These are phyloP conservation scores for Aquilaria sinensis DNA, from an alignment of 345 rosid genomes.

Conservation along the genomic window DNA sequence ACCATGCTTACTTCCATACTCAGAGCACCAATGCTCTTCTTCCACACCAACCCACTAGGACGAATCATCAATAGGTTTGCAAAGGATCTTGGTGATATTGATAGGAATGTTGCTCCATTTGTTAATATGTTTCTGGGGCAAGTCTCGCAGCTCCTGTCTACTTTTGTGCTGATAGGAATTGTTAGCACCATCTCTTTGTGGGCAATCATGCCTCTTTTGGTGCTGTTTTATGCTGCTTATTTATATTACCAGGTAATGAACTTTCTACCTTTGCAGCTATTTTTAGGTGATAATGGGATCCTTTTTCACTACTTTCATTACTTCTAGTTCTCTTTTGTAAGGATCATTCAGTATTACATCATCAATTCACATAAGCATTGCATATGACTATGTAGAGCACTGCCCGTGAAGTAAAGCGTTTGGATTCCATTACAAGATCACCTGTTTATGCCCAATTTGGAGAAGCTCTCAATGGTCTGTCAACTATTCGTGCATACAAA, in stretches of 20 bases:
- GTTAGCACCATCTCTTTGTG: slow-evolving; percentile 98
- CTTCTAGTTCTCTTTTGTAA: not conserved
- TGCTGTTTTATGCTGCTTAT: slow-evolving; percentile 83
- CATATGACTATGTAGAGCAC: slow-evolving; percentile 57
- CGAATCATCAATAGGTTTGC: slow-evolving; percentile 94
- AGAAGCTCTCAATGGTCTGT: slow-evolving; percentile 91
- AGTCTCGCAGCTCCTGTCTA: slow-evolving; percentile 87
- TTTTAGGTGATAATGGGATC: not conserved
- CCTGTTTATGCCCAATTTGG: slow-evolving; percentile 99
- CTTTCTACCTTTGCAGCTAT: slow-evolving; percentile 7
- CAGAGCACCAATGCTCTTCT: slow-evolving; percentile 97
- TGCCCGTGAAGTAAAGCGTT: slow-evolving; percentile 94
- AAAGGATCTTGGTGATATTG: slow-evolving; percentile 95
- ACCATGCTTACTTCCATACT: slow-evolving; percentile 88
- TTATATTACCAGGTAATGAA: slow-evolving; percentile 81
- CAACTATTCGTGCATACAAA: slow-evolving; percentile 93
- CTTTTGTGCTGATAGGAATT: slow-evolving; percentile 86
- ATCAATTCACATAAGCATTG: slow-evolving; percentile 3
- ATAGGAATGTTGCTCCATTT: slow-evolving; percentile 68
- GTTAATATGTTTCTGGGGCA: slow-evolving; percentile 78
- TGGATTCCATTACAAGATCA: slow-evolving; percentile 92
- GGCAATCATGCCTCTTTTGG: slow-evolving; percentile 97
- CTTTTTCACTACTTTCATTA: not conserved
- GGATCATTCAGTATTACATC: not conserved
- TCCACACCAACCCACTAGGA: slow-evolving; percentile 96